Base-by-base conservation (phyloP, 2,329 filamentous ascomycete species). In the Microcera coccophila region DNA sequence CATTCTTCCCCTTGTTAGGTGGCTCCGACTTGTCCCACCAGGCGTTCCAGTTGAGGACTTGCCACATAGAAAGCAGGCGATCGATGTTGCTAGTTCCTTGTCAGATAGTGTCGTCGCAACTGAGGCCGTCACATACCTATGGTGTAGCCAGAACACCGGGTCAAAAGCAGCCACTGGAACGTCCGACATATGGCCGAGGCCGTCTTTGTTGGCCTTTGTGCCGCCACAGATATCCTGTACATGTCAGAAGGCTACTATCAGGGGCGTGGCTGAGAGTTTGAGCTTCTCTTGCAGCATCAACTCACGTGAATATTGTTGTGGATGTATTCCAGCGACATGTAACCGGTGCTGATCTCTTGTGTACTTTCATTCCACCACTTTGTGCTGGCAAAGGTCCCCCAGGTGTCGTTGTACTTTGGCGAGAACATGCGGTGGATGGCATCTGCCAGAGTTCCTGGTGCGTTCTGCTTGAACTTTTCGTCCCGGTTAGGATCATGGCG, bases 131-230 rank as follows among this genome's bases (percentile, higher is more conserved):
- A 36, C 48, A 14, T 41, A 52, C 49, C 70, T 62, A 59, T 84
- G 81, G 53, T 84, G 79, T 4, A 84, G 63, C 73, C 73, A 81
- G 61, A 83, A 85, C 8, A 79, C 62, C 0, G 82, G 81, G 57
- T 85, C 82, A 57, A 81, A 85, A 0, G 77, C 73, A 10, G 81
- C 76, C 45, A 76, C 77, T 22, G 74, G 69, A 11, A 73, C 68
- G 45, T 70, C 73, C 15, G 63, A 68, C 75, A 78, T 82, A 48
- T 80, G 76, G 2, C 80, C 79, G 14, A 53, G 47, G 11, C 43
- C 48, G 2, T 58, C 61, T 3, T 62, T 65, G 3, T 62, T 65
- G 7, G 61, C 46, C 5, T 46, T 49, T 17, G 52, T 52, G 42
- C 37, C 44, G 10, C 47, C 47, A 16, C 22, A 20, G 8, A 49